Conservation (phyloP, 139 green algal species). For the Asterochloris sp. region DNA sequence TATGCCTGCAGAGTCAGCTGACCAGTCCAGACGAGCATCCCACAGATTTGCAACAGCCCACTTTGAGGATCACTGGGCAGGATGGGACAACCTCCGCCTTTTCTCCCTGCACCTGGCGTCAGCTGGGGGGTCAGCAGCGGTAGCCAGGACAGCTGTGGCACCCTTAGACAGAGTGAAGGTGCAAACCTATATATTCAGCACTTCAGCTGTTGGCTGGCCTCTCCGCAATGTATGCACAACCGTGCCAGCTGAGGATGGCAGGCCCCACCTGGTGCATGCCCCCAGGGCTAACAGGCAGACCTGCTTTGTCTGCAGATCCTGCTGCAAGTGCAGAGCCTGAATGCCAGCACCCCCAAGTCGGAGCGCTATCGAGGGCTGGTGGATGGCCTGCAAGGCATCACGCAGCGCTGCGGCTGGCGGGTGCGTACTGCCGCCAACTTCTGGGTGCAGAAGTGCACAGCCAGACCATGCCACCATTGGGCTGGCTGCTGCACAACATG, state of each 20-base stretch:
- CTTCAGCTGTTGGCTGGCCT: background rate
- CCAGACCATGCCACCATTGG: background rate
- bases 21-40: too few species aligned
- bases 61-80: too few species aligned
- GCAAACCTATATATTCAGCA: background rate
- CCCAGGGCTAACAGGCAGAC: background rate
- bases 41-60: too few species aligned
- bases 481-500: too few species aligned
- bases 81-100: slow-evolving; percentile 34
- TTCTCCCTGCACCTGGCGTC: slow-evolving; percentile 52
- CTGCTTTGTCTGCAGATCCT: slow-evolving; percentile 43
- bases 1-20: too few species aligned
- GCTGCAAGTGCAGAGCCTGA: slow-evolving; percentile 51
- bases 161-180: slow-evolving; percentile 65
- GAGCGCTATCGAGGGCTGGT: slow-evolving; percentile 37
- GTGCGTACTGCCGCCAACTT: slow-evolving; percentile 22
- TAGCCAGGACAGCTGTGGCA: slow-evolving; percentile 60
- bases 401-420: slow-evolving; percentile 32
- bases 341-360: slow-evolving; percentile 2
- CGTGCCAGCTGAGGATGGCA: background rate
- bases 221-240: background rate
- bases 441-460: background rate
- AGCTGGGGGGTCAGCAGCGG: slow-evolving; percentile 42
- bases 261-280: background rate
- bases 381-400: slow-evolving; percentile 44